Evolutionary conservation across 2,329 filamentous ascomycete species (phyloP), one percentile per base, ranked within the genome.

Genomic region (Sclerotinia borealis): DNA sequence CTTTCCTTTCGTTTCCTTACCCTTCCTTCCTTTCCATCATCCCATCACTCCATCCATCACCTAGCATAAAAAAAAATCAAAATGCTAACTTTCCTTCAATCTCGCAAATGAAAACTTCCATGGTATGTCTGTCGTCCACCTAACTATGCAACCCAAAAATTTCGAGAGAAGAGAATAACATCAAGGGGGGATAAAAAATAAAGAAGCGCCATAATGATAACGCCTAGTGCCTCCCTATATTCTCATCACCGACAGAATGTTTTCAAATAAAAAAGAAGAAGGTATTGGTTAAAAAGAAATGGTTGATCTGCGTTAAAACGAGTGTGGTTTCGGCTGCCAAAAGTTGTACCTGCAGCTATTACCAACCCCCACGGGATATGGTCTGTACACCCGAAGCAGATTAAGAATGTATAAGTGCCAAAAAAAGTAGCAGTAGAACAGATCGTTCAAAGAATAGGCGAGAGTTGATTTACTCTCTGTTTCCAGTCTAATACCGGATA

Each of bases 331-430:
- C 51, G 65, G 66, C 65, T 65, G 65, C 63, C 48, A 56, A 45
- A 45, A 47, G 34, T 45, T 62, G 29, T 29, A 54, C 19, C 45
- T 17, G 36, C 64, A 68, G 66, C 68, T 68, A 72, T 70, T 68
- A 71, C 66, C 68, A 66, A 63, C 58, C 62, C 63, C 19, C 11
- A 52, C 50, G 51, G 55, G 63, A 68, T 65, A 56, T 63, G 71
- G 67, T 72, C 66, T 59, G 55, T 72, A 69, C 67, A 71, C 65
- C 63, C 60, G 66, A 71, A 71, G 69, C 69, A 71, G 70, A 72
- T 72, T 70, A 72, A 70, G 70, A 71, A 71, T 49, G 63, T 55
- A 67, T 65, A 67, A 39, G 52, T 29, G 61, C 54, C 27, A 49
- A 61, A 36, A 31, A 56, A 41, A 39, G 50, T 66, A 48, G 63